These are phyloP conservation scores for Miamiensis avidus DNA, from an alignment of 169 alveolate species.

Conservation along the genomic window DNA sequence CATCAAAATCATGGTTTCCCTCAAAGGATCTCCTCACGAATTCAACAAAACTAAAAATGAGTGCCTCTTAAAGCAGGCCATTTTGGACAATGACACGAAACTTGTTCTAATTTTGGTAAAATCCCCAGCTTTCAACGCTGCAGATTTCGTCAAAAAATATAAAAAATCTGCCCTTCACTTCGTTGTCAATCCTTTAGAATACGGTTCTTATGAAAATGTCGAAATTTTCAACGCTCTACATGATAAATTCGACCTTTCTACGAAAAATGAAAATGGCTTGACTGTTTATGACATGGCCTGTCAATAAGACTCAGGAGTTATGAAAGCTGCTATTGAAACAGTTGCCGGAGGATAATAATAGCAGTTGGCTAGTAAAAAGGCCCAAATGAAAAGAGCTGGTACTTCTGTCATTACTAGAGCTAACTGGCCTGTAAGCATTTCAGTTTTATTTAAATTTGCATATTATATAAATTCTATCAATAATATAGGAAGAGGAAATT, in stretches of 20 bases:
- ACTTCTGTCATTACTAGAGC: background rate
- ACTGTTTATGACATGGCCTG: conserved; percentile 48
- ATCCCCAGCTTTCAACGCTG: background rate
- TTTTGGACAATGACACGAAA: background rate
- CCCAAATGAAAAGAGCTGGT: background rate
- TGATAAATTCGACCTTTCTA: conserved; percentile 47
- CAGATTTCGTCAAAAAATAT: background rate
- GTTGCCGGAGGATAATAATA: too few relatives aligned
- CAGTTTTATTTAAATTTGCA: too few relatives aligned
- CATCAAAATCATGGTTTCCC: too few relatives aligned
- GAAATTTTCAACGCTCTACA: conserved; percentile 44
- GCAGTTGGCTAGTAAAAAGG: background rate
- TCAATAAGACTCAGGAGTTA: conserved; percentile 45
- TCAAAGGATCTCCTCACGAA: background rate
- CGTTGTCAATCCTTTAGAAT: conserved; percentile 58
- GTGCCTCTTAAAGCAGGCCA: background rate
- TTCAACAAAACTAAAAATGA: too few relatives aligned
- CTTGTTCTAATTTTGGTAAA: background rate
- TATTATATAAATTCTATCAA: too few relatives aligned
- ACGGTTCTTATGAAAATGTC: conserved; percentile 72
- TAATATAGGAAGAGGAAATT: background rate
- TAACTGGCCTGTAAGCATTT: background rate
- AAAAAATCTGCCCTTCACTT: conserved; percentile 67
- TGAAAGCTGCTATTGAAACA: conserved; percentile 26
- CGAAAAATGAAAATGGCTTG: background rate